phyloP scores from a whole-genome alignment of 2,329 filamentous ascomycete species.

The Pseudohalonectria lignicola region DNA sequence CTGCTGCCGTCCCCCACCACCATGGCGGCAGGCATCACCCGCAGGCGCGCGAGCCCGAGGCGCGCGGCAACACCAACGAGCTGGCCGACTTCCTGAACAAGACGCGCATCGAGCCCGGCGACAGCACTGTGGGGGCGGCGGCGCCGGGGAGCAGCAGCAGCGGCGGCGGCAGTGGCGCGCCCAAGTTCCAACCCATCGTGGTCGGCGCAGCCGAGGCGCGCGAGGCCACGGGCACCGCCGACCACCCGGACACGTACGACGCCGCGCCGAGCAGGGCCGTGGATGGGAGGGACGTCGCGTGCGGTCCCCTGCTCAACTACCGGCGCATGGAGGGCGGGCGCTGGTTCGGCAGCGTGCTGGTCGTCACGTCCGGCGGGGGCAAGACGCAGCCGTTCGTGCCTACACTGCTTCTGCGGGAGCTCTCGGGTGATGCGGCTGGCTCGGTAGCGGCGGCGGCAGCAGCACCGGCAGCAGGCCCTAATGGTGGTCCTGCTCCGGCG shows the following conservation, averaged over 20 bases:
- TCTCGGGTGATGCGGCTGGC: slow-evolving; percentile 8
- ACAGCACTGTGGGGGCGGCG: slow-evolving; percentile 8
- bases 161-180: slow-evolving; percentile 13
- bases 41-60: slow-evolving; percentile 24
- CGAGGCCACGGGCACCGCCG: slow-evolving; percentile 7
- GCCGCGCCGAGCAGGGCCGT: slow-evolving; percentile 5
- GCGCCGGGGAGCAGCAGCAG: slow-evolving; percentile 9
- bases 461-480: slow-evolving; percentile 7
- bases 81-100: slow-evolving; percentile 46
- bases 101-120: slow-evolving; percentile 34
- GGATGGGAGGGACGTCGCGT: slow-evolving; percentile 51
- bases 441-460: slow-evolving; percentile 5
- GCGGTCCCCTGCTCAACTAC: slow-evolving; percentile 70
- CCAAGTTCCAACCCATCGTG: slow-evolving; percentile 35
- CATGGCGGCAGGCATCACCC: slow-evolving; percentile 10
- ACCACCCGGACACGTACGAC: slow-evolving; percentile 19
- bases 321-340: slow-evolving; percentile 54
- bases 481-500: slow-evolving; percentile 16
- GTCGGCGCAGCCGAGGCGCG: slow-evolving; percentile 26
- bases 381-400: slow-evolving; percentile 47
- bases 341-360: slow-evolving; percentile 79
- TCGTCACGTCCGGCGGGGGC: slow-evolving; percentile 67
- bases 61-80: slow-evolving; percentile 32
- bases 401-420: slow-evolving; percentile 40
- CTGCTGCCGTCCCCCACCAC: no score